Evolutionary conservation across 306 rosid genomes (phyloP).

Genomic region (Lathyrus oleraceus): DNA sequence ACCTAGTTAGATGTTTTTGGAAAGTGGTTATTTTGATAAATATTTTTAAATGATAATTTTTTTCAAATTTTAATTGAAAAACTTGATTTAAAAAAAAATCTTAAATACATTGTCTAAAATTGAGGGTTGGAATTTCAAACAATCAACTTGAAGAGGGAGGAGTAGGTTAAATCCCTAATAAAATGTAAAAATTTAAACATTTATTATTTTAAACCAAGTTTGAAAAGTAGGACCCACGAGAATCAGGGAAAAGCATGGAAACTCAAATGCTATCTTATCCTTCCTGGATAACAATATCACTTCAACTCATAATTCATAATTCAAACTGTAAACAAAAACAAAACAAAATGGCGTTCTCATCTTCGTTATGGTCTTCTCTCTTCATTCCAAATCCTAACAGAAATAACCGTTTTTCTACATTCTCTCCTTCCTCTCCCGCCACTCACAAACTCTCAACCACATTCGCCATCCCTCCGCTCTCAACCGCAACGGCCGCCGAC

Average conservation of each 20-base stretch:
- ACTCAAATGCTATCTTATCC: constrained; percentile 47
- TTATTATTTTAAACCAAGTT: neutral
- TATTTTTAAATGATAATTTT: too few relatives aligned
- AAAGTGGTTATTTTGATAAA: too few relatives aligned
- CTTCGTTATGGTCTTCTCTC: constrained; percentile 44
- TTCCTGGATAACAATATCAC: constrained; percentile 36
- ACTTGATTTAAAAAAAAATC: too few relatives aligned
- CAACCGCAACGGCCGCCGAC: constrained; percentile 55
- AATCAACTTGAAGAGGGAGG: too few relatives aligned
- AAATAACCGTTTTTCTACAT: constrained; percentile 30
- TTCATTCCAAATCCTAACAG: constrained; percentile 35
- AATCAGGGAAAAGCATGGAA: constrained; percentile 33
- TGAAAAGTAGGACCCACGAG: constrained; percentile 45
- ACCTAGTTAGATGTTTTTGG: too few relatives aligned
- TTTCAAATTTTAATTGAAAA: too few relatives aligned
- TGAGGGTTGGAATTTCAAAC: too few relatives aligned
- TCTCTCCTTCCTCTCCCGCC: constrained; percentile 36
- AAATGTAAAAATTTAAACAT: too few relatives aligned
- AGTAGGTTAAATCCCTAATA: too few relatives aligned
- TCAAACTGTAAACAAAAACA: too few relatives aligned
- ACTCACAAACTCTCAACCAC: constrained; percentile 39
- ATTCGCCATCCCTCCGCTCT: constrained; percentile 63
- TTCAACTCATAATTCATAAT: constrained; percentile 23
- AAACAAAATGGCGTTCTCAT: constrained; percentile 52
- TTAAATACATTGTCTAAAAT: too few relatives aligned